Evolutionary conservation across 176 grass and related monocot species (phyloP), one percentile per base, ranked within the genome.

Genomic region (Dendrocalamus sinicus): DNA sequence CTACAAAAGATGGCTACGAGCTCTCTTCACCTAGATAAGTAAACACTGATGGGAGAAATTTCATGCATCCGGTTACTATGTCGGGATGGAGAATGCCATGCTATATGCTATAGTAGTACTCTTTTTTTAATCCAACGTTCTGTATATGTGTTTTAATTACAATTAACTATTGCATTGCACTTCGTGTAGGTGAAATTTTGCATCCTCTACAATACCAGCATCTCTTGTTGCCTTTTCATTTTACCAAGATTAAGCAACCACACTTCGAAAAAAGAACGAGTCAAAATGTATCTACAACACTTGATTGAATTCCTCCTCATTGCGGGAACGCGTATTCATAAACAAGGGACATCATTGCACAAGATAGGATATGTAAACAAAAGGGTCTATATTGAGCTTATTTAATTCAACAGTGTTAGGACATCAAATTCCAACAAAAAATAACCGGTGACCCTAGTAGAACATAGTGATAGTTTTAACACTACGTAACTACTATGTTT

Each of bases 401-500:
- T 84, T 84, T 37, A 67, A 47, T 79, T 59, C 47, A 80, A 53
- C 5, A 47, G 7, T 30, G 23, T 57, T 13, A 77, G 9, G 67
- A 12, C 37, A 67, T 12, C 58, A 73, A 3, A 37, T 69, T 77
- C 19, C 15, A 66, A 35, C 63, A 66, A 16, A 66, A 66, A 55
- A 51, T 54, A 43, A 28, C 22, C 24, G 43, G 32, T 37, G 47
- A 53, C 4, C 28, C 28, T 30, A 30, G 28, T 30, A 30, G 28
- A 30, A 30, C 30, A 40, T 66, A 55, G 57, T 59, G 55, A 22
- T 58, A 3, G 19, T 58, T 58, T 9, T n/a, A 23, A 59, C 19
- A 22, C 66, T 46, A 10, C 48, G 10, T 16, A 58, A 77, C 50
- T 19, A 77, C 15, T 74, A 32, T 35, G 57, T 23, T 65, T 58